Evolutionary conservation across 148 eudicot genomes (phyloP).

Genomic region (Pouteria glomerata): DNA sequence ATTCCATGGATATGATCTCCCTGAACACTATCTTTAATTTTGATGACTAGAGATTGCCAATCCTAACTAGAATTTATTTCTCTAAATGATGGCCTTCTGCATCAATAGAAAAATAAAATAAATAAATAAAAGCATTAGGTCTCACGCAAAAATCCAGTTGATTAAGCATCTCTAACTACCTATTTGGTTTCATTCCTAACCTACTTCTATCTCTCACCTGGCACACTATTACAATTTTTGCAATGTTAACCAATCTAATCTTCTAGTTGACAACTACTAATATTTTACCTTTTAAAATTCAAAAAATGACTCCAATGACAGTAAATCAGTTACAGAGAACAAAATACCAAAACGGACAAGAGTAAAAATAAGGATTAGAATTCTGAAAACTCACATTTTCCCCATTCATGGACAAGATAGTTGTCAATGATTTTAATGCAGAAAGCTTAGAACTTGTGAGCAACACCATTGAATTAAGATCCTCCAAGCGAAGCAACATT

Average conservation of each 20-base stretch:
- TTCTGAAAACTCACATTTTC: conserved; percentile 51
- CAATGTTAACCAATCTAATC: too few relatives aligned
- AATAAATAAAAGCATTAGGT: too few relatives aligned
- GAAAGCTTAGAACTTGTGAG: conserved; percentile 62
- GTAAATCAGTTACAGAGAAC: background rate
- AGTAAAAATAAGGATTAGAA: background rate
- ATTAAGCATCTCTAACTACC: too few relatives aligned
- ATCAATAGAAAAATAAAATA: too few relatives aligned
- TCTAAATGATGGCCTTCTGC: too few relatives aligned
- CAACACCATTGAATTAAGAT: conserved; percentile 56
- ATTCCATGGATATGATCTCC: background rate
- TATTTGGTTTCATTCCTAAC: too few relatives aligned
- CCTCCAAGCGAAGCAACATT: conserved; percentile 46
- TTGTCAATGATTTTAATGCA: conserved; percentile 57
- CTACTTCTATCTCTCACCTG: too few relatives aligned
- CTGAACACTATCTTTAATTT: too few relatives aligned
- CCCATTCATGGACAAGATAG: conserved; percentile 38
- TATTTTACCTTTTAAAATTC: background rate
- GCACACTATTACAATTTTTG: too few relatives aligned
- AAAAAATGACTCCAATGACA: background rate
- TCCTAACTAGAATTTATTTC: too few relatives aligned
- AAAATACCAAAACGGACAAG: background rate
- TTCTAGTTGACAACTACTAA: background rate
- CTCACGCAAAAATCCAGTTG: too few relatives aligned
- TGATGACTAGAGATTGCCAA: too few relatives aligned